Evolutionary conservation across 139 green algal species (phyloP).

Genomic region (Coelastrella sp.): DNA sequence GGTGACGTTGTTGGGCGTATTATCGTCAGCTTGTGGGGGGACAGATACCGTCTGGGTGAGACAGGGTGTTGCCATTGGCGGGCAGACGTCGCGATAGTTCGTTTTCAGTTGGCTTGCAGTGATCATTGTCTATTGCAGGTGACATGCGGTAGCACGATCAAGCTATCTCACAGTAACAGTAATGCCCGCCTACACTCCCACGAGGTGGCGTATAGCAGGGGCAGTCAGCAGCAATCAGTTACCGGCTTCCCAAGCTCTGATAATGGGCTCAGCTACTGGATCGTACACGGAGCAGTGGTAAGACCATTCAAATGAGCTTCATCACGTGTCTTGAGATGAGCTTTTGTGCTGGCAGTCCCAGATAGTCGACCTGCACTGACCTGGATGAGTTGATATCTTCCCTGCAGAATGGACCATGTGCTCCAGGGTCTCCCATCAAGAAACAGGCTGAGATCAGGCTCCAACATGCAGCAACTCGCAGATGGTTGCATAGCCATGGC

Average conservation of each 20-base stretch:
- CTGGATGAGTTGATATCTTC: background rate
- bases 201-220: slow-evolving; percentile 86
- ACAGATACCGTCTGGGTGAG: slow-evolving; percentile 43
- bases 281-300: slow-evolving; percentile 66
- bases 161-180: slow-evolving; percentile 79
- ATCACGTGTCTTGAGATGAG: background rate
- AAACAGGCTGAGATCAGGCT: slow-evolving; percentile 75
- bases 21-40: background rate
- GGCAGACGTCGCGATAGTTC: background rate
- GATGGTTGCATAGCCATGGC: slow-evolving; percentile 94
- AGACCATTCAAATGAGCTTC: background rate
- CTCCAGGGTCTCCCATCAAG: slow-evolving; percentile 71
- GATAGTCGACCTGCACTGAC: background rate
- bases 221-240: slow-evolving; percentile 92
- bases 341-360: too few species aligned
- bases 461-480: slow-evolving; percentile 84
- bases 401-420: slow-evolving; percentile 70
- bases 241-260: slow-evolving; percentile 71
- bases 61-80: background rate
- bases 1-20: background rate
- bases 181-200: slow-evolving; percentile 86
- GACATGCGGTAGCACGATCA: slow-evolving; percentile 91
- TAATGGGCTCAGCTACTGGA: slow-evolving; percentile 83
- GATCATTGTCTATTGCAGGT: slow-evolving; percentile 63
- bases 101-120: slow-evolving; percentile 22